These are phyloP conservation scores for Halophytophthora polymorphica DNA, from an alignment of 352 stramenopile genomes.

Conservation along the genomic window DNA sequence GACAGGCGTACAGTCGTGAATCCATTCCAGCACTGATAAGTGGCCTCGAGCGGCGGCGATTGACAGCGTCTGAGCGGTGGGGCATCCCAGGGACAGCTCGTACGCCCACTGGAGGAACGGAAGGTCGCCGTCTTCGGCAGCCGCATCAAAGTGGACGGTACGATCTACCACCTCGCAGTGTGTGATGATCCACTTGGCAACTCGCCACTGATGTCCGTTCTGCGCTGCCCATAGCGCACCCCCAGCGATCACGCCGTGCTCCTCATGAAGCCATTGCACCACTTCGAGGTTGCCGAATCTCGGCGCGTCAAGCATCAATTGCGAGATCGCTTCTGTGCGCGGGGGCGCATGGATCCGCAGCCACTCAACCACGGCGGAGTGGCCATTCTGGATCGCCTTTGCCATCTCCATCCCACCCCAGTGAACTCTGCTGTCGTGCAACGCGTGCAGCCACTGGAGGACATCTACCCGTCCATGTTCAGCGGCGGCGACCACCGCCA, in stretches of 20 bases:
- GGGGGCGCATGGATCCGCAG: constrained; percentile 2
- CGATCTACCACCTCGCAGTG: constrained; percentile 7
- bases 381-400: constrained; percentile 8
- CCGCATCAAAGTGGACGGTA: constrained; percentile 1
- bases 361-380: constrained; percentile 12
- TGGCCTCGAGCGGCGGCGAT: constrained; percentile 9
- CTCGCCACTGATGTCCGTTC: constrained; percentile 6
- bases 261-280: constrained; percentile 12
- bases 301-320: constrained; percentile 12
- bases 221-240: constrained; percentile 10
- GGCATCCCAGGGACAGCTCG: constrained; percentile 1
- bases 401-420: constrained; percentile 18
- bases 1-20: constrained; percentile 11
- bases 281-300: constrained; percentile 7
- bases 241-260: background rate
- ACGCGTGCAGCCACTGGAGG: constrained; percentile 10
- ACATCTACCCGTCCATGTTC: constrained; percentile 2
- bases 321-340: constrained; percentile 4
- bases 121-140: constrained; percentile 6
- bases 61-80: constrained; percentile 1
- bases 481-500: background rate
- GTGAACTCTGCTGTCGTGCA: constrained; percentile 7
- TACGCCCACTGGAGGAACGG: constrained; percentile 10
- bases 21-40: constrained; percentile 7
- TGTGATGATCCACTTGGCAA: constrained; percentile 18